These are phyloP conservation scores for Pichia inconspicua DNA, from an alignment of 1,139 yeast genomes.

Conservation along the genomic window DNA sequence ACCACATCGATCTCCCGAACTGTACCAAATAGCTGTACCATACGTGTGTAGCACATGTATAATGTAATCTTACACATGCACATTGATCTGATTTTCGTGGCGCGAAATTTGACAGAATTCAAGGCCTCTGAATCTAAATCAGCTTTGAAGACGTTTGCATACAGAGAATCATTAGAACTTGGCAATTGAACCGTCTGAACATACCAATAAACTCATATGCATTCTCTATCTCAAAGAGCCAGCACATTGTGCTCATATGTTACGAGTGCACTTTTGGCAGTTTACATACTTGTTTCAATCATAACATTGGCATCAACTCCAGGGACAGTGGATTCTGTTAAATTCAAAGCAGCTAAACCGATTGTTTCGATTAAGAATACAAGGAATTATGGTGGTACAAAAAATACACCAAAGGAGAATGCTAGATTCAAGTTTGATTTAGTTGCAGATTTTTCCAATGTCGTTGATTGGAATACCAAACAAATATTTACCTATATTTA, in stretches of 20 bases:
- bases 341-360: slow-evolving; percentile 6
- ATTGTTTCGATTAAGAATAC: slow-evolving; percentile 39
- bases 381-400: slow-evolving; percentile 64
- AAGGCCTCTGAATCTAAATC: too few relatives aligned
- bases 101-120: too few relatives aligned
- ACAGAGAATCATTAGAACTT: too few relatives aligned
- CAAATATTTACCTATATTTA: slow-evolving; percentile 86
- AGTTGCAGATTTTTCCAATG: slow-evolving; percentile 56
- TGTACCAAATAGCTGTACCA: too few relatives aligned
- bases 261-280: slow-evolving; percentile 6
- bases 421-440: slow-evolving; percentile 66
- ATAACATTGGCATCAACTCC: slow-evolving; percentile 2
- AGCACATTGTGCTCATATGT: slow-evolving; percentile 7
- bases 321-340: not conserved
- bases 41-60: too few relatives aligned
- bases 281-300: slow-evolving; percentile 6
- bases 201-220: slow-evolving; percentile 2
- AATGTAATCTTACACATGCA: too few relatives aligned
- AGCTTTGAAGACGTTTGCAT: too few relatives aligned
- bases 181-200: too few relatives aligned
- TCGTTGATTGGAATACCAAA: slow-evolving; percentile 96
- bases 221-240: slow-evolving; percentile 11
- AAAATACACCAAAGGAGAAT: slow-evolving; percentile 73
- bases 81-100: too few relatives aligned
- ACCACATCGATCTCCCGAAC: too few relatives aligned